Evolutionary conservation across 2,329 filamentous ascomycete species (phyloP).

Genomic region (Xylaria arbuscula): DNA sequence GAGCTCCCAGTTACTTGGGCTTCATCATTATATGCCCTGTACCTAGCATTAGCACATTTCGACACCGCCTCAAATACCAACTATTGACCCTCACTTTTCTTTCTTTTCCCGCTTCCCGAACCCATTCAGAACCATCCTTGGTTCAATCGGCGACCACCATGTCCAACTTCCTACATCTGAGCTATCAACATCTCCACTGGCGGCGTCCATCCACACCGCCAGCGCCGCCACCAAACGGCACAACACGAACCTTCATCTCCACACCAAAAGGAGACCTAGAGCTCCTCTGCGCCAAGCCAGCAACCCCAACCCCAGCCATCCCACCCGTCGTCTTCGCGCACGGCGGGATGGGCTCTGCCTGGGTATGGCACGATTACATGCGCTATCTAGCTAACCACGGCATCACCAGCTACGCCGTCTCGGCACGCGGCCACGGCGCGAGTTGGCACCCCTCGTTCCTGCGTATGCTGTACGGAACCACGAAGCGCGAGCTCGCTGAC

Average conservation of each 20-base stretch:
- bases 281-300: constrained; percentile 57
- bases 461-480: constrained; percentile 60
- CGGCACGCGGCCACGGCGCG: constrained; percentile 57
- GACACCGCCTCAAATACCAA: not conserved
- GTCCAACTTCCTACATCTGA: constrained; percentile 47
- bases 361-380: constrained; percentile 65
- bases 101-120: not conserved
- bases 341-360: constrained; percentile 65
- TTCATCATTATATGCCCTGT: not conserved
- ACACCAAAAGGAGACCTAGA: constrained; percentile 61
- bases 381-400: constrained; percentile 57
- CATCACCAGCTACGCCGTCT: constrained; percentile 64
- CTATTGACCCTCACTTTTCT: not conserved
- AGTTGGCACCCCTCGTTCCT: constrained; percentile 58
- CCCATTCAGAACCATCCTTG: not conserved
- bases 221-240: constrained; percentile 52
- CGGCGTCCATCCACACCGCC: constrained; percentile 43
- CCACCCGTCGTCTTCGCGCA: constrained; percentile 63
- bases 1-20: not conserved
- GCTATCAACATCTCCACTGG: constrained; percentile 51
- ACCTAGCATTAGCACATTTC: not conserved
- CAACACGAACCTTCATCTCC: constrained; percentile 58
- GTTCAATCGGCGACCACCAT: constrained; percentile 5
- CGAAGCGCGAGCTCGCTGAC: constrained; percentile 55
- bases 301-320: constrained; percentile 35